These are phyloP conservation scores for Aureobasidium uvarum DNA, from an alignment of 2,329 filamentous ascomycete species.

Conservation along the genomic window DNA sequence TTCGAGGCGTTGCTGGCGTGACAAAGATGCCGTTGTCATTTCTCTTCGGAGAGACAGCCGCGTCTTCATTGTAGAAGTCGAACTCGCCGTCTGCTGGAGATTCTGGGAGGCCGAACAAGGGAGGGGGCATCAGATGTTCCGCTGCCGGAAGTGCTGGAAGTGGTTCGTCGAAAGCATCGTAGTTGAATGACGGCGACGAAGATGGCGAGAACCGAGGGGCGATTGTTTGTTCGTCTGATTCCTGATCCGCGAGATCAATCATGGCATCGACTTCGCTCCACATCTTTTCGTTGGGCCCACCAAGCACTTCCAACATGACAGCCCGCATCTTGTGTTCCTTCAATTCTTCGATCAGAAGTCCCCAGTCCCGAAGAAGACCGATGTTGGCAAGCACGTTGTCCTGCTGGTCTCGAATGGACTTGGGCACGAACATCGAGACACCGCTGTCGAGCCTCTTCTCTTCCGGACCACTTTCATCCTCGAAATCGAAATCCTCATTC, in stretches of 20 bases:
- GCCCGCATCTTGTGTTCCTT: slow-evolving; percentile 73
- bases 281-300: slow-evolving; percentile 58
- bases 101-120: slow-evolving; percentile 3
- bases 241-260: slow-evolving; percentile 74
- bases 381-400: slow-evolving; percentile 80
- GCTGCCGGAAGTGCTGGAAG: slow-evolving; percentile 25
- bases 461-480: slow-evolving; percentile 44
- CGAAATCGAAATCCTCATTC: slow-evolving; percentile 86
- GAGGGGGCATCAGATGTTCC: slow-evolving; percentile 3
- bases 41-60: background rate
- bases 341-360: slow-evolving; percentile 75
- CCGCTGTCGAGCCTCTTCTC: slow-evolving; percentile 48
- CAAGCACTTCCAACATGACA: slow-evolving; percentile 62
- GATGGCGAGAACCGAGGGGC: slow-evolving; percentile 54
- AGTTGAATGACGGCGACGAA: slow-evolving; percentile 58
- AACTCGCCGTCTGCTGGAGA: slow-evolving; percentile 9
- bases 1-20: slow-evolving; percentile 30
- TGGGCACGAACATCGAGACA: slow-evolving; percentile 67
- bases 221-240: slow-evolving; percentile 56
- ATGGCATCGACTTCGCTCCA: slow-evolving; percentile 86
- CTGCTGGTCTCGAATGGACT: slow-evolving; percentile 76
- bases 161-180: slow-evolving; percentile 57
- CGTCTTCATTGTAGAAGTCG: slow-evolving; percentile 3
- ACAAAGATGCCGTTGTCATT: slow-evolving; percentile 12
- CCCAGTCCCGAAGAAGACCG: slow-evolving; percentile 77